Evolutionary conservation across 192 early-diverging fungal species (phyloP).

Genomic region (Coemansia sp.): DNA sequence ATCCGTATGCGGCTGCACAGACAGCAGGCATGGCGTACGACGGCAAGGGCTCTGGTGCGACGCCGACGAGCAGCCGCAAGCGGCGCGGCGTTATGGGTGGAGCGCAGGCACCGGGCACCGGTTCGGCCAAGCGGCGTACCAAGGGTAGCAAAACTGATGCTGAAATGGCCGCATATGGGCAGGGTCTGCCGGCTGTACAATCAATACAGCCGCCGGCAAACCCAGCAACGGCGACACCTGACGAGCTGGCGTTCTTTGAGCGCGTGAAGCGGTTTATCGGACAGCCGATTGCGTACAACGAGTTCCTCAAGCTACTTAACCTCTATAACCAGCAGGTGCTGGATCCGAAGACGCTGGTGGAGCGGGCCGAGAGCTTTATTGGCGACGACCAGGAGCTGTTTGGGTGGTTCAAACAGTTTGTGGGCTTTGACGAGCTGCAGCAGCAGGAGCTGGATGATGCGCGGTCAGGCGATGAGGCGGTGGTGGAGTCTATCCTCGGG

Average conservation of each 20-base stretch:
- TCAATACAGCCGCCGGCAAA: constrained; percentile 21
- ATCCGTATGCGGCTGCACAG: constrained; percentile 30
- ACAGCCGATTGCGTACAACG: constrained; percentile 87
- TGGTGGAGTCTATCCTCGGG: constrained; percentile 39
- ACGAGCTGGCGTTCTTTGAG: constrained; percentile 95
- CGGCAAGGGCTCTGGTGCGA: constrained; percentile 11
- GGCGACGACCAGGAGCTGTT: constrained; percentile 81
- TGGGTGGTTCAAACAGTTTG: constrained; percentile 88
- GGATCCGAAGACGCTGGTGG: constrained; percentile 78
- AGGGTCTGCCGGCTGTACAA: constrained; percentile 14
- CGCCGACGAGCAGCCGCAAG: constrained; percentile 38
- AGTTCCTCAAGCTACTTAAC: constrained; percentile 95
- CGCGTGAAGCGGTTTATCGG: constrained; percentile 82
- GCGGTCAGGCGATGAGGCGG: constrained; percentile 47
- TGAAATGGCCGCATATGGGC: constrained; percentile 12
- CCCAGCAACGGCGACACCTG: constrained; percentile 56
- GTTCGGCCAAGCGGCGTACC: constrained; percentile 42
- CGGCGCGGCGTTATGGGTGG: constrained; percentile 33
- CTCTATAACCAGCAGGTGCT: constrained; percentile 93
- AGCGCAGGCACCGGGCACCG: constrained; percentile 26
- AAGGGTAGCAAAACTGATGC: constrained; percentile 30
- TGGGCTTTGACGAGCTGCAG: constrained; percentile 54
- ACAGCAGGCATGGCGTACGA: constrained; percentile 20
- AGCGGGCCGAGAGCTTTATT: constrained; percentile 84
- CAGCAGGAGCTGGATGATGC: constrained; percentile 39